Conservation (phyloP, 352 stramenopile species). For the Bremia lactucae region DNA sequence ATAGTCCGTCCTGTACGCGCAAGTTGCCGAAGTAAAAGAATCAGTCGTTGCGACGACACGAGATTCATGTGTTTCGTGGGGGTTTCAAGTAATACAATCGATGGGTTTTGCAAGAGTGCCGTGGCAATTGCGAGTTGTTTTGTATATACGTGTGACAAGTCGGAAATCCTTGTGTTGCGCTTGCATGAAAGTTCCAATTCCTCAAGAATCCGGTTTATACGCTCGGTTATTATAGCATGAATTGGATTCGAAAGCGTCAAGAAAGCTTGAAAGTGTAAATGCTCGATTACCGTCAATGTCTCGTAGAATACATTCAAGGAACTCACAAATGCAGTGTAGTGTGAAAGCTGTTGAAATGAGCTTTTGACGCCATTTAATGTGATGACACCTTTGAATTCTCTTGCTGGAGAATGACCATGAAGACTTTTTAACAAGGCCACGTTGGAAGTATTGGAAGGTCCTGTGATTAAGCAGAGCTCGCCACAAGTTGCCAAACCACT, state of each 20-base stretch:
- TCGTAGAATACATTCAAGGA: constrained; percentile 25
- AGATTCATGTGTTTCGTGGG: constrained; percentile 58
- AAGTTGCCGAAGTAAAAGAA: constrained; percentile 53
- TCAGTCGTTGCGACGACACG: constrained; percentile 38
- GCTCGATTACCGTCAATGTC: constrained; percentile 26
- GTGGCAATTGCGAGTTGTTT: constrained; percentile 81
- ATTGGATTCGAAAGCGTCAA: too few relatives aligned
- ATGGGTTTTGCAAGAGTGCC: constrained; percentile 67
- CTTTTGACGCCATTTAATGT: constrained; percentile 16
- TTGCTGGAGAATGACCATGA: constrained; percentile 8
- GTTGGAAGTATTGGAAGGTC: constrained; percentile 16
- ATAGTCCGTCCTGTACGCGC: constrained; percentile 78
- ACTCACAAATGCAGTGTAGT: constrained; percentile 10
- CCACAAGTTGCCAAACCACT: constrained; percentile 21
- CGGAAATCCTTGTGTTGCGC: constrained; percentile 22
- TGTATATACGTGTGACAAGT: constrained; percentile 28
- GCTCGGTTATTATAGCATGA: constrained; percentile 7
- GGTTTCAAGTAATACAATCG: constrained; percentile 80
- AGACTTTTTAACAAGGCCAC: constrained; percentile 21
- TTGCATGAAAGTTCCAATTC: constrained; percentile 16
- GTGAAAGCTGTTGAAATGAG: constrained; percentile 1
- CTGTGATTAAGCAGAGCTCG: constrained; percentile 22
- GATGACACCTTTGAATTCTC: constrained; percentile 12
- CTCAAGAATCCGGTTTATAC: constrained; percentile 20
- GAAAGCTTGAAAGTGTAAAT: constrained; percentile 23